Conservation (phyloP, 768 basidiomycete genomes). For the Boletus fagicola region DNA sequence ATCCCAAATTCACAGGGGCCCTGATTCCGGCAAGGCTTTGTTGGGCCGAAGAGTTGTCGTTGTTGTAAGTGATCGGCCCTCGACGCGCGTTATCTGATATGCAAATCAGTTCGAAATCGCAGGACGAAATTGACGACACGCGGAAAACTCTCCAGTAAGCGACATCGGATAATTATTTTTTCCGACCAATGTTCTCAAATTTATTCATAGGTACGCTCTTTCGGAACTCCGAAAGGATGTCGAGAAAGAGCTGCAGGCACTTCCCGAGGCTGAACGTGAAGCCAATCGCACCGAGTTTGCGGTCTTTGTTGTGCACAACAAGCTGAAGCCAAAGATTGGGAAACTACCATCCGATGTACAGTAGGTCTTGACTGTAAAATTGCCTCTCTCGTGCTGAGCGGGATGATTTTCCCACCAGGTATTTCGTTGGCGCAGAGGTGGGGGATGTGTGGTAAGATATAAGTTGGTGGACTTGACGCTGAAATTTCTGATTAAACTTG, state of each 20-base stretch:
- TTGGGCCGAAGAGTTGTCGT: slow-evolving; percentile 82
- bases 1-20: slow-evolving; percentile 44
- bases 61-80: slow-evolving; percentile 52
- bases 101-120: neutral
- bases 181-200: slow-evolving; percentile 1
- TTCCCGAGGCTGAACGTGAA: slow-evolving; percentile 74
- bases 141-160: slow-evolving; percentile 84
- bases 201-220: slow-evolving; percentile 71
- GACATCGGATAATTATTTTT: slow-evolving; percentile 1
- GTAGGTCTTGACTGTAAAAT: slow-evolving; percentile 40
- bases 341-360: slow-evolving; percentile 62
- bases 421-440: slow-evolving; percentile 80
- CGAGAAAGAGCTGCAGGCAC: slow-evolving; percentile 58
- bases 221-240: slow-evolving; percentile 89
- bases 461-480: neutral
- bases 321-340: slow-evolving; percentile 82
- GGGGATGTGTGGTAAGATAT: slow-evolving; percentile 64
- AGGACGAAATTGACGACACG: slow-evolving; percentile 90
- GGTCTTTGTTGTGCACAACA: slow-evolving; percentile 94
- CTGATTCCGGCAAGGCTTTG: slow-evolving; percentile 63
- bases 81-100: slow-evolving; percentile 15
- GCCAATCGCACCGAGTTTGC: slow-evolving; percentile 78
- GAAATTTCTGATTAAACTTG: slow-evolving; percentile 15
- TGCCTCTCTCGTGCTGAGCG: slow-evolving; percentile 3
- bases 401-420: slow-evolving; percentile 39